These are phyloP conservation scores for Saccharomyces pastorianus DNA, from an alignment of 1,139 yeast species.

Conservation along the genomic window DNA sequence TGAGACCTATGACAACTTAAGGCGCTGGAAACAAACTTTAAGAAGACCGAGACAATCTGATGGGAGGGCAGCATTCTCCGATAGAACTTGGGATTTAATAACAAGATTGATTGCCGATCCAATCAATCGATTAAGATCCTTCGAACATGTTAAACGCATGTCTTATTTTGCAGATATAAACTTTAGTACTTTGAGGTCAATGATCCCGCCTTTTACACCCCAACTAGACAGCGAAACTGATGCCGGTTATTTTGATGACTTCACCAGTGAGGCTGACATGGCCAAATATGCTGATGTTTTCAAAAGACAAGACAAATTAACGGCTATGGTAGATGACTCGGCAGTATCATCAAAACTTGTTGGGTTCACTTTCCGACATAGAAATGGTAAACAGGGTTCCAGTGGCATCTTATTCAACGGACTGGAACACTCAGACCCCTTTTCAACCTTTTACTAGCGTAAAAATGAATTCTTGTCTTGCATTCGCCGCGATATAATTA, in stretches of 20 bases:
- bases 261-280: conserved; percentile 94
- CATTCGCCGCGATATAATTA: background rate
- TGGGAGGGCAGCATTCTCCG: conserved; percentile 87
- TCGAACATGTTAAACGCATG: conserved; percentile 73
- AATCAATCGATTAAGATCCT: conserved; percentile 60
- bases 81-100: conserved; percentile 91
- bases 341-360: conserved; percentile 68
- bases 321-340: conserved; percentile 65
- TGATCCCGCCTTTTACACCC: conserved; percentile 91
- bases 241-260: conserved; percentile 98
- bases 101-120: conserved; percentile 75
- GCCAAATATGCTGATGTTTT: conserved; percentile 94
- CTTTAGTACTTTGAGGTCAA: conserved; percentile 60
- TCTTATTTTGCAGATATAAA: conserved; percentile 78
- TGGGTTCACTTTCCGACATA: conserved; percentile 92
- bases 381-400: conserved; percentile 46
- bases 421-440: conserved; percentile 35
- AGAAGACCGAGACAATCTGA: conserved; percentile 88
- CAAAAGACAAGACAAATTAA: conserved; percentile 80
- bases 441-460: conserved; percentile 34
- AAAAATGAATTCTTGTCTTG: background rate
- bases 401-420: conserved; percentile 35
- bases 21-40: conserved; percentile 84
- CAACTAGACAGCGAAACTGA: conserved; percentile 94
- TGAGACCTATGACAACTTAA: conserved; percentile 88